Conservation (phyloP, 352 stramenopile genomes). For the Aphanomyces cochlioides region DNA sequence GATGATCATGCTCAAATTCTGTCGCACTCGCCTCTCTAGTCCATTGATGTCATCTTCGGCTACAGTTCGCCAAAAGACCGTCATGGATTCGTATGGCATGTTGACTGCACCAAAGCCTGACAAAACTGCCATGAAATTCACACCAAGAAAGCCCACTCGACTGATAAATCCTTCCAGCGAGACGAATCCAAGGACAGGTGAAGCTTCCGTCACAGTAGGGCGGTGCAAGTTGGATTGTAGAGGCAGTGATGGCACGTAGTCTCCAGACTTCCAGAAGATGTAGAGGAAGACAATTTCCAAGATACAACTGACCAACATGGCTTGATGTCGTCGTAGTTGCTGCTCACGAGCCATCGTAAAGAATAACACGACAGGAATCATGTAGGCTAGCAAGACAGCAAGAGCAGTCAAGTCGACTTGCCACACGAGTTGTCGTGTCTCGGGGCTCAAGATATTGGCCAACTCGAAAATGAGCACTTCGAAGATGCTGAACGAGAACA, state of each 20-base stretch:
- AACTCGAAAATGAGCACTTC: conserved; percentile 80
- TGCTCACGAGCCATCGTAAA: conserved; percentile 70
- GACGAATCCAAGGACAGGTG: conserved; percentile 46
- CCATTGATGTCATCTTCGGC: conserved; percentile 80
- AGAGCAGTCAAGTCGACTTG: conserved; percentile 69
- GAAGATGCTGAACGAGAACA: conserved; percentile 76
- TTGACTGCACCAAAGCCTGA: conserved; percentile 81
- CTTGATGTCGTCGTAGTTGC: conserved; percentile 36
- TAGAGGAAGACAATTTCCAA: conserved; percentile 62
- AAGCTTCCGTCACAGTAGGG: background rate
- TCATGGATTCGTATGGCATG: conserved; percentile 82
- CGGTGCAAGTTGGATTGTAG: no score
- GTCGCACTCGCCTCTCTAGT: conserved; percentile 67
- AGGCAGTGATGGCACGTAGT: conserved; percentile 30
- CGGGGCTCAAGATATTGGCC: conserved; percentile 57
- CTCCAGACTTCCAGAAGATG: conserved; percentile 66
- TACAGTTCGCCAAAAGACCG: conserved; percentile 72
- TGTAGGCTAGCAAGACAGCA: conserved; percentile 68
- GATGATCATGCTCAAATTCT: conserved; percentile 78
- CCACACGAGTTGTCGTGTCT: conserved; percentile 71
- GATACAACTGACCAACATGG: conserved; percentile 31
- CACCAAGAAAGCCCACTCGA: conserved; percentile 69
- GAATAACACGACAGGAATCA: conserved; percentile 73
- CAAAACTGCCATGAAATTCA: conserved; percentile 78
- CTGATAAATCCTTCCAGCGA: conserved; percentile 80